Evolutionary conservation across 2,329 filamentous ascomycete genomes (phyloP), one percentile per base, ranked within the genome.

Genomic region (Fonsecaea erecta): DNA sequence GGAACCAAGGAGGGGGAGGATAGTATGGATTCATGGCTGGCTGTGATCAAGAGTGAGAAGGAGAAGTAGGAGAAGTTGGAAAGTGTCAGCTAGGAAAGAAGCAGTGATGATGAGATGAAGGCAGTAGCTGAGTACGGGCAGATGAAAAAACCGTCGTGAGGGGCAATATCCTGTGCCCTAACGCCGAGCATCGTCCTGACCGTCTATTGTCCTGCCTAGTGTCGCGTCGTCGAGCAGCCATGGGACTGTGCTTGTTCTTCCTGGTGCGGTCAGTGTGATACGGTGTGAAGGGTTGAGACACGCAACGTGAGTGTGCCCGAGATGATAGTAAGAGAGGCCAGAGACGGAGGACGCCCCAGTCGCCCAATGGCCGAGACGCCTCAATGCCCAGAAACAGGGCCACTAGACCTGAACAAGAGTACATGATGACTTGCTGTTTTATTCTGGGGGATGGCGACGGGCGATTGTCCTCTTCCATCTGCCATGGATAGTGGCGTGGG

Each of bases 171-270:
- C 43, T 12, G n/a, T 24, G 43, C 18, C 21, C 43, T 24, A 48
- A 48, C 43, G 43, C 9, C 21, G 43, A 48, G 21, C 18, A 21
- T 11, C n/a, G 2, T 24, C 21, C 43, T 21, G 21, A 8, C 43
- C 18, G 43, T 48, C 43, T 48, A 48, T 24, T 21, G 43, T 48
- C 18, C 9, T 48, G 43, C 18, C 18, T 26, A 2, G 8, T 11
- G 18, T 8, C 43, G 43, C 43, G 32, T 24, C 4, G 53, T 40
- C 4, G 53, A 37, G 53, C 53, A 35, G 32, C 53, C 53, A 56
- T 35, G 37, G n/a, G 37, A 32, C 26, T 35, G 32, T 56, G 12
- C 2, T 18, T 35, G 26, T 35, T 37, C n/a, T 12, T 14, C 16
- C 37, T n/a, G 37, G 37, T 16, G 37, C 18, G 32, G 21, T n/a